Conservation (phyloP, 352 stramenopile genomes). For the Globisporangium abappressorium region DNA sequence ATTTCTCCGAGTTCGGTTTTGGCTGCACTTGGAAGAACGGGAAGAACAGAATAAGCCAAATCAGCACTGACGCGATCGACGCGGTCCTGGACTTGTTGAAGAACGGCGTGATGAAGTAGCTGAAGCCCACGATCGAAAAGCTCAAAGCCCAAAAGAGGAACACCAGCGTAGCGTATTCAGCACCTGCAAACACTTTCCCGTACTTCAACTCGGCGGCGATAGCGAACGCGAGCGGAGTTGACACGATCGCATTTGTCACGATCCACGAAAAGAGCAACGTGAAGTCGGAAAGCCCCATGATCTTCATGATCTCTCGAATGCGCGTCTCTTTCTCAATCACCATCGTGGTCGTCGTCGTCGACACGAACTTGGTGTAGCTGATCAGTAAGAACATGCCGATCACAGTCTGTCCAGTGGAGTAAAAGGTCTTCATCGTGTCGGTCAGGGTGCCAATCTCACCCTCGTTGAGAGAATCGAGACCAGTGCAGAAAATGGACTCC, state of each 20-base stretch:
- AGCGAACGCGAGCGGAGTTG: constrained; percentile 45
- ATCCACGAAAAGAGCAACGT: constrained; percentile 66
- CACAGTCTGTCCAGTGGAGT: constrained; percentile 58
- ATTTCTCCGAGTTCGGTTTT: constrained; percentile 39
- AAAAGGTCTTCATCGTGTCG: constrained; percentile 57
- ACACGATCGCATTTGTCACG: constrained; percentile 44
- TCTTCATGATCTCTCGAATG: constrained; percentile 81
- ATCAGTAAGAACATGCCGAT: constrained; percentile 60
- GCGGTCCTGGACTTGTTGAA: constrained; percentile 71
- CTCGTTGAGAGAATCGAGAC: constrained; percentile 23
- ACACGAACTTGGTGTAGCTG: constrained; percentile 59
- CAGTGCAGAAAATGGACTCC: constrained; percentile 33
- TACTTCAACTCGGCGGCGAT: constrained; percentile 58
- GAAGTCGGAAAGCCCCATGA: constrained; percentile 70
- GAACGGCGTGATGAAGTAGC: constrained; percentile 61
- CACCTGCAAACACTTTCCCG: constrained; percentile 60
- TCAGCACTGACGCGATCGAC: constrained; percentile 54
- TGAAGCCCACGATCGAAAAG: constrained; percentile 59
- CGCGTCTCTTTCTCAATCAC: constrained; percentile 81
- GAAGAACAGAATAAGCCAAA: constrained; percentile 77
- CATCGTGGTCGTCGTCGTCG: constrained; percentile 63
- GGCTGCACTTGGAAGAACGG: constrained; percentile 66
- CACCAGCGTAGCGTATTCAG: constrained; percentile 56
- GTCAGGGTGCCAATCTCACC: constrained; percentile 33
- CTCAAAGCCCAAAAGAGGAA: constrained; percentile 66